Evolutionary conservation across 345 rosid species (phyloP).

Genomic region (Pelargonium nanum): DNA sequence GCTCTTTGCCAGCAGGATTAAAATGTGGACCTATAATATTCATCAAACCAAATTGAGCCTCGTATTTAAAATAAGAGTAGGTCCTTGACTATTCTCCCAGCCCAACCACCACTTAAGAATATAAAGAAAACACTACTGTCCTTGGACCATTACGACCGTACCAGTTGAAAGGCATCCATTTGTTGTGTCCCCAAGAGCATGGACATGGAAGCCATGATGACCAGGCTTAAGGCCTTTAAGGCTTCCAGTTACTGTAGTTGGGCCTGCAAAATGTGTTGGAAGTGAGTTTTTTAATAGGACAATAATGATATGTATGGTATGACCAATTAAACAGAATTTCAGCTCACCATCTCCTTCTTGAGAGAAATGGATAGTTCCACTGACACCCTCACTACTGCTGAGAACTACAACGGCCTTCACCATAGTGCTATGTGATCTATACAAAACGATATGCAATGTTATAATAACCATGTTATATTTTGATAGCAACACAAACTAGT

Average conservation of each 20-base stretch:
- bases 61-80: background rate
- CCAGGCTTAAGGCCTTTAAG: constrained; percentile 82
- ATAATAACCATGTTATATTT: background rate
- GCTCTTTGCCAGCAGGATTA: constrained; percentile 75
- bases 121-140: too few relatives aligned
- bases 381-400: constrained; percentile 58
- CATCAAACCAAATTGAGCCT: background rate
- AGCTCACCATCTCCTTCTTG: constrained; percentile 71
- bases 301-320: background rate
- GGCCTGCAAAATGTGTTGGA: constrained; percentile 23
- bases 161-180: constrained; percentile 98
- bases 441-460: background rate
- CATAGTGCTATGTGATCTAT: constrained; percentile 78
- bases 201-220: constrained; percentile 85
- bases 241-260: constrained; percentile 62
- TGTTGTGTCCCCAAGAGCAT: constrained; percentile 86
- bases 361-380: constrained; percentile 56
- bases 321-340: background rate
- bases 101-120: background rate
- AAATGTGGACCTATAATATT: constrained; percentile 66
- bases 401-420: constrained; percentile 80
- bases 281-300: background rate
- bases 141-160: too few relatives aligned
- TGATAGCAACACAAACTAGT: background rate
- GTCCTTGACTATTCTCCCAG: background rate